Evolutionary conservation across 75 land plant species (phyloP), one percentile per base, ranked within the genome.

Genomic region (Ceratopteris richardii): DNA sequence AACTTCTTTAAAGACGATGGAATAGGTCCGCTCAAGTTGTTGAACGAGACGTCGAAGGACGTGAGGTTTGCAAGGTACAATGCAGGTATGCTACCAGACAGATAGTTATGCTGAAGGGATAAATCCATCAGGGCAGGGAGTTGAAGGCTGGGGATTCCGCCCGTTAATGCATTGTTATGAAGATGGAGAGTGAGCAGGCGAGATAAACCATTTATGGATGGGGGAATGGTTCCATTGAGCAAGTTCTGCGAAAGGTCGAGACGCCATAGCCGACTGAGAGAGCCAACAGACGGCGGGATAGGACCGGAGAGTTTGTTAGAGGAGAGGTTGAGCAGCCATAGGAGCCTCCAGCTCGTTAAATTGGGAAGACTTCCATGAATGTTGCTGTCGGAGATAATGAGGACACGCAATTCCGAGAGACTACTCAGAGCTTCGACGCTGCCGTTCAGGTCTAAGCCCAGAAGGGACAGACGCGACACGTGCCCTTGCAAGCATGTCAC

Each of bases 211-310:
- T 56, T 53, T 1, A 86, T 60, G 0, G 71, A 74, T 5, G 26
- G 13, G 0, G 83, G 90, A 20, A 86, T 77, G n/a, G 2, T 9
- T 0, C 90, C 90, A 19, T 65, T 58, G 62, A 86, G 76, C 9
- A 14, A 13, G 52, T 86, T 86, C 33, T 56, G 10, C 0, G 85
- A 62, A 11, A 86, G 44, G 36, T 60, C 77, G 3, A 86, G 13
- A 65, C 19, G 75, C 22, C 0, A 54, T 50, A 20, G 39, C 2
- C 70, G 69, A 56, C 3, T 58, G 62, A 11, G 13, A 25, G 41
- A 69, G 64, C 1, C 39, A 50, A 27, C 55, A 57, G 21, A 29
- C 48, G 12, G 30, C 2, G 63, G 66, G 28, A 81, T 71, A 21
- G 42, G 65, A 16, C 83, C 83, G 26, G 73, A 63, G 29, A 81